Conservation (phyloP, 2,329 filamentous ascomycete species). For the Cryphonectria parasitica region DNA sequence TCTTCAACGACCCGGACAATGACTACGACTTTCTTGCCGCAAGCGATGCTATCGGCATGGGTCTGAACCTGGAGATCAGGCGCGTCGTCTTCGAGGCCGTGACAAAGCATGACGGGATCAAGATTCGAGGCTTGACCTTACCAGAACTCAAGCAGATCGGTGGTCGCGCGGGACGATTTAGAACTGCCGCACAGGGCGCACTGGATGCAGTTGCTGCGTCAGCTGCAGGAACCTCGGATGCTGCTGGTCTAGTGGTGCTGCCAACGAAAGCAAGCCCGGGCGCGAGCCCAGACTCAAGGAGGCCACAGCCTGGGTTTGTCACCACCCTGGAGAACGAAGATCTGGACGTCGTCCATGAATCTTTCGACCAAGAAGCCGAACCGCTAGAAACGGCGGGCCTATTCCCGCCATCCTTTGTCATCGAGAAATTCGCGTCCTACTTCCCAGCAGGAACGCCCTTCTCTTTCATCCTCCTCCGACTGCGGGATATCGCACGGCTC, state of each 20-base stretch:
- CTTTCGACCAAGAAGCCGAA: conserved; percentile 65
- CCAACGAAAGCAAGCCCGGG: conserved; percentile 20
- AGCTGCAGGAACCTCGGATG: background rate
- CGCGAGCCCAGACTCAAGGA: conserved; percentile 26
- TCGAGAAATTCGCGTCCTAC: conserved; percentile 78
- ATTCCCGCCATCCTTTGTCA: conserved; percentile 68
- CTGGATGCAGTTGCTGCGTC: conserved; percentile 25
- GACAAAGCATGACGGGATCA: conserved; percentile 69
- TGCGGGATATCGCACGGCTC: conserved; percentile 70
- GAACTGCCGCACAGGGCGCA: conserved; percentile 65
- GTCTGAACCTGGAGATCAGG: conserved; percentile 89
- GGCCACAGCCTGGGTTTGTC: conserved; percentile 64
- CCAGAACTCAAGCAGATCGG: conserved; percentile 94
- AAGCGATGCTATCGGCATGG: conserved; percentile 97
- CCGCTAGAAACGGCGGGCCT: conserved; percentile 75
- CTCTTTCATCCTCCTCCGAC: conserved; percentile 76
- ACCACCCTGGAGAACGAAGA: conserved; percentile 78
- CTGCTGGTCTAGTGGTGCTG: background rate
- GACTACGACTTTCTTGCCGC: conserved; percentile 95
- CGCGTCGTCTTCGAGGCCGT: conserved; percentile 85
- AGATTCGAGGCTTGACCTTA: conserved; percentile 62
- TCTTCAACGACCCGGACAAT: conserved; percentile 95
- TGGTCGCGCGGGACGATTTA: conserved; percentile 86
- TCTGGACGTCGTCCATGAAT: conserved; percentile 61
- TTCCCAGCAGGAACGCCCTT: conserved; percentile 83